Evolutionary conservation across 2,329 filamentous ascomycete genomes (phyloP).

Genomic region (Ceratocystiopsis minuta): DNA sequence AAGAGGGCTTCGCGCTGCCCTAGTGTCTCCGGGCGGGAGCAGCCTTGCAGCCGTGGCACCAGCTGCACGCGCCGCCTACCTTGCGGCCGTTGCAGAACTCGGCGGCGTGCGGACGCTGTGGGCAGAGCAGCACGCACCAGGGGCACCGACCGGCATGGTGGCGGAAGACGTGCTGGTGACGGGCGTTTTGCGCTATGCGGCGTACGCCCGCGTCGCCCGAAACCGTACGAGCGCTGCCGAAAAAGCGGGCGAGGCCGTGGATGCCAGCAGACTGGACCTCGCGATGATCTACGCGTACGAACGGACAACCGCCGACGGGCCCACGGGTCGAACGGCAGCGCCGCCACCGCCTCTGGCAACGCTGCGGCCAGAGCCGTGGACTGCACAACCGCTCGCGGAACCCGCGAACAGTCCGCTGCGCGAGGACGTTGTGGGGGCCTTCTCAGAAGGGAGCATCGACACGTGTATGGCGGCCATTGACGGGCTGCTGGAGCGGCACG

Average conservation of each 20-base stretch:
- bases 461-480: not conserved
- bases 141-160: accelerated
- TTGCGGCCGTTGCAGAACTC: slow-evolving; percentile 9
- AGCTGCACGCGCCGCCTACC: not conserved
- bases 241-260: too few species aligned
- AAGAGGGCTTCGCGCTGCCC: too few species aligned
- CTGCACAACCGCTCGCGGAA: not conserved
- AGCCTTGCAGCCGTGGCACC: not conserved
- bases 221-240: too few species aligned
- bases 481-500: not conserved
- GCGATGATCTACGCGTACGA: not conserved
- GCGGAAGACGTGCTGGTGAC: not conserved
- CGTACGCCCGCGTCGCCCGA: not conserved
- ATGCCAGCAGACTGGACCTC: not conserved
- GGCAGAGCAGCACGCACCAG: not conserved
- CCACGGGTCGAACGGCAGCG: too few species aligned
- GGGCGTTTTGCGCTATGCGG: slow-evolving; percentile 2
- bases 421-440: not conserved
- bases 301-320: not conserved
- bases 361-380: not conserved
- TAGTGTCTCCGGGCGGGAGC: too few species aligned
- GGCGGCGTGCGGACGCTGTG: slow-evolving; percentile 8
- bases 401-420: not conserved
- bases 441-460: not conserved
- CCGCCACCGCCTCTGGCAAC: not conserved